Evolutionary conservation across 225 moss, liverwort and hornwort genomes (phyloP).

Genomic region (Marchantia paleacea): DNA sequence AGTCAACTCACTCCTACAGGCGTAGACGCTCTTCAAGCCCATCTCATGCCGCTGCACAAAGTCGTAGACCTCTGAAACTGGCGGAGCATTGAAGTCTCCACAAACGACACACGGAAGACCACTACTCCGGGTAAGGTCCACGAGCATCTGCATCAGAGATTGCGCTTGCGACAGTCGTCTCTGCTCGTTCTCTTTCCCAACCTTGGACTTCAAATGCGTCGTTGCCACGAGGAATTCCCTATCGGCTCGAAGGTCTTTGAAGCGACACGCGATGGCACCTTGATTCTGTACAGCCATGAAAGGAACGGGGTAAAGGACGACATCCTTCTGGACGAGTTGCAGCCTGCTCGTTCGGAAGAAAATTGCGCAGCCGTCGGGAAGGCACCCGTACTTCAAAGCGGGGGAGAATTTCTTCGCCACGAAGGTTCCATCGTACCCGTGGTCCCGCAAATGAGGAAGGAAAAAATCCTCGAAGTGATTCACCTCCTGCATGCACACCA

Average conservation of each 20-base stretch:
- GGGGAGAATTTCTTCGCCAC: constrained; percentile 46
- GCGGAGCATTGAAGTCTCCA: constrained; percentile 67
- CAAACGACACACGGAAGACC: constrained; percentile 48
- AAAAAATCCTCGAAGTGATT: constrained; percentile 65
- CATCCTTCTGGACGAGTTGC: constrained; percentile 38
- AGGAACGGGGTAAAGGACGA: constrained; percentile 30
- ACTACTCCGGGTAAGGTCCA: constrained; percentile 14
- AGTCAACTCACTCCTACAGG: constrained; percentile 1
- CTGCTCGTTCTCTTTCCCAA: constrained; percentile 51
- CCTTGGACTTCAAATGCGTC: constrained; percentile 76
- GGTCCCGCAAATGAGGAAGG: constrained; percentile 47
- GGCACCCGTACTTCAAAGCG: constrained; percentile 47
- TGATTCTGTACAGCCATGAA: constrained; percentile 35
- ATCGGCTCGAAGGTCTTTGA: constrained; percentile 49
- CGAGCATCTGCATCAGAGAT: constrained; percentile 48
- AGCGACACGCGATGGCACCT: constrained; percentile 54
- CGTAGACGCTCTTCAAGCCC: constrained; percentile 57
- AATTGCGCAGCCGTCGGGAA: constrained; percentile 62
- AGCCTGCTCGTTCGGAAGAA: constrained; percentile 57
- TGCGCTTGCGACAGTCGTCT: constrained; percentile 49
- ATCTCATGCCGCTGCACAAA: constrained; percentile 39
- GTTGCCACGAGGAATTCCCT: constrained; percentile 54
- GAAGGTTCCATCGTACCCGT: constrained; percentile 58
- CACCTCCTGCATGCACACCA: constrained; percentile 69
- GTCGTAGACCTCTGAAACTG: constrained; percentile 50